Base-by-base conservation (phyloP, 768 basidiomycete species). In the Mycena crocata region DNA sequence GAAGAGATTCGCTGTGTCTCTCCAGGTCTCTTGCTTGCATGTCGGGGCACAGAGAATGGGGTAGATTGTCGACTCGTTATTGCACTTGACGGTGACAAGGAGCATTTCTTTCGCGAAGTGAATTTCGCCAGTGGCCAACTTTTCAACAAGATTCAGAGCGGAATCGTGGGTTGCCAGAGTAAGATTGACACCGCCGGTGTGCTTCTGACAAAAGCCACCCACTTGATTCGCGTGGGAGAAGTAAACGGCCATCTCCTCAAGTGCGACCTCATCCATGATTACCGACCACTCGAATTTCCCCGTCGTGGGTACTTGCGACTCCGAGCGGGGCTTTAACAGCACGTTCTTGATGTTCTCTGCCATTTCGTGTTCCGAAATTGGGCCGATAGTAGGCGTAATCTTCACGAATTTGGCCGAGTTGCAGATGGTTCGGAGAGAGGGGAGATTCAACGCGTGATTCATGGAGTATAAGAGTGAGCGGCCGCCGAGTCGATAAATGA, bases 41-140 rank as follows among this genome's bases (percentile, higher is more conserved):
- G 66, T 71, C 1, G 66, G 62, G 10, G 57, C 51, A 1, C 52
- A 56, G 10, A 72, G 48, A 26, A 72, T 5, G 17, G 70, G 71
- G 24, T 68, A 71, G 13, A 57, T 32, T 5, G 26, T 30, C 6
- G 45, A 35, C n/a, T 70, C 66, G 0, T 62, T 35, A 9, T 49
- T 51, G 24, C 31, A 60, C n/a, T 35, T 15, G 1, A 54, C 60
- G 6, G 35, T 57, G 19, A 57, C 59, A 17, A 72, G 39, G 0
- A 57, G 26, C 57, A 63, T 46, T 52, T 71, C 71, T 26, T 67
- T 62, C 9, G 49, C 64, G 1, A 69, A 62, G 52, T 71, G 69
- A 24, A 70, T 40, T 0, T 28, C 9, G 0, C 49, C 57, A 1
- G 13, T 8, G 9, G 21, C 5, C 32, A 59, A 19, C 28, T 15